Conservation (phyloP, 2,329 filamentous ascomycete species). For the Podosphaera leucotricha region DNA sequence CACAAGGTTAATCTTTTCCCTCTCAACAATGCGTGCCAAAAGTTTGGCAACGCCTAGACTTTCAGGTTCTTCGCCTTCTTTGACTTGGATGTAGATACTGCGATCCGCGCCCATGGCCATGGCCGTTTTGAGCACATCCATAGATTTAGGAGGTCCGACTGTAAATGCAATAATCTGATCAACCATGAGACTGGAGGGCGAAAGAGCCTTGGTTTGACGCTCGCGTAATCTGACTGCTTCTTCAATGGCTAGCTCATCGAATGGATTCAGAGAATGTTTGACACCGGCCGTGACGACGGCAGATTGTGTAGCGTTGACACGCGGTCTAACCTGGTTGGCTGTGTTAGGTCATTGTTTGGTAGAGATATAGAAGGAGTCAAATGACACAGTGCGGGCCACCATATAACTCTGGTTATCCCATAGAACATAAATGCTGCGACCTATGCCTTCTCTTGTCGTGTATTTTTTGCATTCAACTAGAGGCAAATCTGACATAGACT, state of each 20-base stretch:
- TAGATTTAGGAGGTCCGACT: conserved; percentile 67
- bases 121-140: conserved; percentile 76
- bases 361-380: no score
- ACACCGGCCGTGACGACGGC: conserved; percentile 80
- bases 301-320: conserved; percentile 49
- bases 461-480: background rate
- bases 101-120: conserved; percentile 98
- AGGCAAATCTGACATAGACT: background rate
- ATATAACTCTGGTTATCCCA: no score
- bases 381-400: no score
- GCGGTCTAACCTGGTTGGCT: conserved; percentile 34
- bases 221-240: conserved; percentile 89
- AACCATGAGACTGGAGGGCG: conserved; percentile 22
- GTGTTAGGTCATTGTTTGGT: no score
- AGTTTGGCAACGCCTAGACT: conserved; percentile 85
- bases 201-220: conserved; percentile 29
- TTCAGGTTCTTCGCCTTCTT: conserved; percentile 56
- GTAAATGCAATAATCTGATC: conserved; percentile 80
- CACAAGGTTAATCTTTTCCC: conserved; percentile 75
- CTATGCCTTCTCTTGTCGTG: background rate
- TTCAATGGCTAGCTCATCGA: conserved; percentile 95
- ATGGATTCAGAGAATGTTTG: conserved; percentile 97
- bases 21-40: conserved; percentile 53
- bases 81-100: conserved; percentile 62
- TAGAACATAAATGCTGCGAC: no score